phyloP scores from a whole-genome alignment of 73 alveolate genomes.

The Symbiodinium pilosum region DNA sequence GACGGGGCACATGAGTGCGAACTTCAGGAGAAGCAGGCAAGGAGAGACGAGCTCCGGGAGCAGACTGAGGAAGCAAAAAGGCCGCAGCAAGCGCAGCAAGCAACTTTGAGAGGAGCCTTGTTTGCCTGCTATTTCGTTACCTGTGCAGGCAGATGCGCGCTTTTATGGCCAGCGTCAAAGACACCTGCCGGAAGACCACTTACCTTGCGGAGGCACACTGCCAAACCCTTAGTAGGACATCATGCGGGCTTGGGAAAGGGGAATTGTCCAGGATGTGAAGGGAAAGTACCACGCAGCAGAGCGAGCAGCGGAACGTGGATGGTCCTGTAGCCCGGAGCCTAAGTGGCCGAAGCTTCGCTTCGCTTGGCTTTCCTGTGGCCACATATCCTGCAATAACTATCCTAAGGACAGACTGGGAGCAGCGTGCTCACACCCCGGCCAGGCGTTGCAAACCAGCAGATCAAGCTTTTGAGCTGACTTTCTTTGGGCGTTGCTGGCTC shows the following conservation, averaged over 20 bases:
- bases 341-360: background rate
- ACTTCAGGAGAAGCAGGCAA: constrained; percentile 39
- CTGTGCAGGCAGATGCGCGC: constrained; percentile 70
- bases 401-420: constrained; percentile 42
- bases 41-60: constrained; percentile 78
- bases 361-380: background rate
- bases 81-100: background rate
- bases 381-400: too few species aligned
- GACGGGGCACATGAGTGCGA: background rate
- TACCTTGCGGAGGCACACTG: constrained; percentile 57
- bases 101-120: too few species aligned
- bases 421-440: constrained; percentile 51
- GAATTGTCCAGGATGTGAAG: constrained; percentile 26
- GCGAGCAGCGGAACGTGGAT: constrained; percentile 84
- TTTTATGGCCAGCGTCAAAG: constrained; percentile 61
- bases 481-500: background rate
- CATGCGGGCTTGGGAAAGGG: background rate
- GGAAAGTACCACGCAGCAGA: constrained; percentile 70
- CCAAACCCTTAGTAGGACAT: too few species aligned
- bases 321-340: constrained; percentile 66
- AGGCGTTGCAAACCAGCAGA: background rate
- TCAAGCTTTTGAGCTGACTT: background rate
- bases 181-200: constrained; percentile 58
- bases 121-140: background rate
- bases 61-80: constrained; percentile 78